Conservation (phyloP, 2,329 filamentous ascomycete species). For the Exophiala sp. region DNA sequence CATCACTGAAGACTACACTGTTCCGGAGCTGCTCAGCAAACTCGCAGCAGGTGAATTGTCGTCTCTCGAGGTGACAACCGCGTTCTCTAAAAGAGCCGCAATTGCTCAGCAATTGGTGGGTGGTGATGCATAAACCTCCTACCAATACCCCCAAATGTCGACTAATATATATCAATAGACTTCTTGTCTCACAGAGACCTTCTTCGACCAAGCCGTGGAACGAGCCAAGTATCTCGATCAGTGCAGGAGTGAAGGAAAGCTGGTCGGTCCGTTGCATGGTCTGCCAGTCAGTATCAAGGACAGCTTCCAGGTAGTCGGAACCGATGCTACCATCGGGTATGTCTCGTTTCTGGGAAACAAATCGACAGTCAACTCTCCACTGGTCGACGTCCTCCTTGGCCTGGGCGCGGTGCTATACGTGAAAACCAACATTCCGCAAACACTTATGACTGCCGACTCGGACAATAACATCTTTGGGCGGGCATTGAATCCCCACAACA, state of each 20-base stretch:
- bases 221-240: conserved; percentile 30
- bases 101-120: conserved; percentile 28
- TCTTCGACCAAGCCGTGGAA: conserved; percentile 29
- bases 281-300: conserved; percentile 34
- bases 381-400: conserved; percentile 37
- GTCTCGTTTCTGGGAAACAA: conserved; percentile 33
- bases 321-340: conserved; percentile 33
- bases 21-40: conserved; percentile 33
- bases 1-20: conserved; percentile 48
- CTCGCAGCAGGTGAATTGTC: conserved; percentile 24
- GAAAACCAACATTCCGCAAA: conserved; percentile 53
- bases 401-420: conserved; percentile 41
- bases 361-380: conserved; percentile 28
- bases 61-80: conserved; percentile 27
- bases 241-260: conserved; percentile 26
- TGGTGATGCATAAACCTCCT: not conserved
- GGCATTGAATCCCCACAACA: conserved; percentile 39
- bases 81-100: conserved; percentile 30
- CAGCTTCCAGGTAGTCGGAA: conserved; percentile 29
- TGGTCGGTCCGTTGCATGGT: conserved; percentile 32
- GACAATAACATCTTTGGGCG: conserved; percentile 42
- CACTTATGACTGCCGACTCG: conserved; percentile 44
- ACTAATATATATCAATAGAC: conserved; percentile 8
- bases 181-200: conserved; percentile 31
- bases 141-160: not conserved